Conservation (phyloP, 306 rosid genomes). For the Begonia peltatifolia region DNA sequence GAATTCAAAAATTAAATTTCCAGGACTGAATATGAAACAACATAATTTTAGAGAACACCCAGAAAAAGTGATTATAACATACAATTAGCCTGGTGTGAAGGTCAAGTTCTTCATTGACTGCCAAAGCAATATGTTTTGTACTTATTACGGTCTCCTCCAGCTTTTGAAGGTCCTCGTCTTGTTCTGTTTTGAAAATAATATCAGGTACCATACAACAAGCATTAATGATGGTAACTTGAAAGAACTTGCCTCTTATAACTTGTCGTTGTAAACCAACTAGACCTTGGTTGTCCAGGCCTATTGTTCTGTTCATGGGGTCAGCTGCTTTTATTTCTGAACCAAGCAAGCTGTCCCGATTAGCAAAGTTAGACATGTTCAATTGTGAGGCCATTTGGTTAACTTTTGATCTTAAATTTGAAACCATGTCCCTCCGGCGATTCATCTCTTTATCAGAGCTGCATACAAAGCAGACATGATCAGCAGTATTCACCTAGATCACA, state of each 20-base stretch:
- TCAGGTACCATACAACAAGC: background rate
- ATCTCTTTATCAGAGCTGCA: conserved; percentile 58
- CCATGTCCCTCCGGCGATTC: conserved; percentile 89
- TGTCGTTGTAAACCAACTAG: conserved; percentile 23
- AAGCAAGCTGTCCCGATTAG: conserved; percentile 25
- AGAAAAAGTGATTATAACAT: background rate
- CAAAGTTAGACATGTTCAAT: conserved; percentile 15
- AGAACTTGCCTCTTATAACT: conserved; percentile 21
- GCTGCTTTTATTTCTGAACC: conserved; percentile 21
- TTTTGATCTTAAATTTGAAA: conserved; percentile 62
- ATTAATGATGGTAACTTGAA: background rate
- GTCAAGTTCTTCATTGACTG: conserved; percentile 28
- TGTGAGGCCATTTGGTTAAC: conserved; percentile 76
- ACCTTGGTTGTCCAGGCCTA: conserved; percentile 23
- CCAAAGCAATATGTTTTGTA: conserved; percentile 35
- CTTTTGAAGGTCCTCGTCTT: too few species aligned
- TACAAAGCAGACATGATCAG: too few species aligned
- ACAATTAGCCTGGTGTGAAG: conserved; percentile 30
- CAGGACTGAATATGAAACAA: too few species aligned
- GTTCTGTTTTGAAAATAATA: too few species aligned
- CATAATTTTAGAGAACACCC: too few species aligned
- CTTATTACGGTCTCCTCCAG: conserved; percentile 25
- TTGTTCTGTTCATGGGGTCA: conserved; percentile 19
- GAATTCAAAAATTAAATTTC: background rate
- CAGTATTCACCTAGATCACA: too few species aligned